Evolutionary conservation across 495 filamentous ascomycete species (phyloP), one percentile per base, ranked within the genome.

Genomic region (Aspergillus asperescens): DNA sequence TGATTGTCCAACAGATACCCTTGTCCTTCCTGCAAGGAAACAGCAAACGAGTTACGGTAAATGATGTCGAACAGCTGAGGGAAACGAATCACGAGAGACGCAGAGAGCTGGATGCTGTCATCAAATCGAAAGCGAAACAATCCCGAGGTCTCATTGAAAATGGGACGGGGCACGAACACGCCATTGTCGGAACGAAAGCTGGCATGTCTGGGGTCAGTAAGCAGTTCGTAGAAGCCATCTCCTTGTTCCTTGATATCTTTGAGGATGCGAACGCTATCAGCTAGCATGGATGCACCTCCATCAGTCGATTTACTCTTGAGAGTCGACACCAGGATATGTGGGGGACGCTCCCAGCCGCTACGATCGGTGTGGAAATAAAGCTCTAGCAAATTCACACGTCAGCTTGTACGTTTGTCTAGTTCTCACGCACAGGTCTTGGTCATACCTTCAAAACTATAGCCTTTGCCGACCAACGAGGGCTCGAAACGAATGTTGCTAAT

Each of bases 91-190:
- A 50, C 47, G 29, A 50, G 12, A 19, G 47, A 45, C 7, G 54
- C 47, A 23, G 54, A 56, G 4, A 50, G 31, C 31, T 56, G 46
- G 12, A 56, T 56, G 15, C 31, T 31, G 39, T 56, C 46, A 27
- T 55, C 53, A 39, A 55, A 55, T 12, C 53, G 53, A 24, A 55
- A 55, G 18, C 53, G 53, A 16, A 55, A 48, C 29, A 55, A 32
- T 15, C 47, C 38, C 19, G 39, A 25, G 23, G 2, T 31, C 23
- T 49, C 47, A 2, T 55, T 25, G 20, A 50, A 55, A 8, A 55
- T 50, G 6, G 53, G 46, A 24, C 53, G 46, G 4, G 45, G 46
- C 7, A 55, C 53, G 24, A 55, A 55, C 15, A 38, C 29, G 15
- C 53, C 53, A 28, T 50, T 31, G 4, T 55, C 53, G 0, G 53